These are phyloP conservation scores for Fusarium tricinctum DNA, from an alignment of 2,329 filamentous ascomycete species.

Conservation along the genomic window DNA sequence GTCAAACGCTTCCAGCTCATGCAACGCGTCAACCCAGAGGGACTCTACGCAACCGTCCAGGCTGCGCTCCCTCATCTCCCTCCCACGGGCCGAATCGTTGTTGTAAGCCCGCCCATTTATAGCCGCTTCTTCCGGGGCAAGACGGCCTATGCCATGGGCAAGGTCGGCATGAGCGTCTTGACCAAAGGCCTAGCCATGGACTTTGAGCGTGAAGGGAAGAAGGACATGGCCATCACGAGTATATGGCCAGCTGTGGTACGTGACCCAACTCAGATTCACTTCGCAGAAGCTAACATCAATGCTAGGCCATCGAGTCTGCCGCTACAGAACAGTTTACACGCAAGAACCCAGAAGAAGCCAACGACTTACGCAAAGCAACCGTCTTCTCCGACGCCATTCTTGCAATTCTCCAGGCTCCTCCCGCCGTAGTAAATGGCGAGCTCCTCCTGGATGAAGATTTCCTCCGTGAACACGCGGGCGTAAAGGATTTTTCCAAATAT, in stretches of 20 bases:
- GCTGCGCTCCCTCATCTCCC: conserved; percentile 76
- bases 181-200: conserved; percentile 89
- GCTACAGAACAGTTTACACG: conserved; percentile 72
- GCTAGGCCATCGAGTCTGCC: conserved; percentile 77
- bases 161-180: conserved; percentile 85
- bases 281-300: conserved; percentile 4
- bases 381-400: conserved; percentile 87
- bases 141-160: conserved; percentile 84
- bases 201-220: conserved; percentile 74
- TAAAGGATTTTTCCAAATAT: conserved; percentile 81
- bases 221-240: conserved; percentile 81
- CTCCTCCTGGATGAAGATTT: conserved; percentile 87
- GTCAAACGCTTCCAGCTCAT: conserved; percentile 83
- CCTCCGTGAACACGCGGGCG: conserved; percentile 71
- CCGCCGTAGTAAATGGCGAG: conserved; percentile 75
- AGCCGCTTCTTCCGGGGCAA: conserved; percentile 88
- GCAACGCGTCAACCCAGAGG: conserved; percentile 81
- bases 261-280: background rate
- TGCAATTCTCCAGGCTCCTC: conserved; percentile 74
- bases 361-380: conserved; percentile 75
- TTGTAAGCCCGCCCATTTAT: conserved; percentile 88
- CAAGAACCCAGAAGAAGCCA: conserved; percentile 61
- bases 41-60: conserved; percentile 80
- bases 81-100: conserved; percentile 74
- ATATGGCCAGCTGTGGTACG: conserved; percentile 84